phyloP scores from a whole-genome alignment of 176 grass and related monocot species.

The Pontederia crassipes region DNA sequence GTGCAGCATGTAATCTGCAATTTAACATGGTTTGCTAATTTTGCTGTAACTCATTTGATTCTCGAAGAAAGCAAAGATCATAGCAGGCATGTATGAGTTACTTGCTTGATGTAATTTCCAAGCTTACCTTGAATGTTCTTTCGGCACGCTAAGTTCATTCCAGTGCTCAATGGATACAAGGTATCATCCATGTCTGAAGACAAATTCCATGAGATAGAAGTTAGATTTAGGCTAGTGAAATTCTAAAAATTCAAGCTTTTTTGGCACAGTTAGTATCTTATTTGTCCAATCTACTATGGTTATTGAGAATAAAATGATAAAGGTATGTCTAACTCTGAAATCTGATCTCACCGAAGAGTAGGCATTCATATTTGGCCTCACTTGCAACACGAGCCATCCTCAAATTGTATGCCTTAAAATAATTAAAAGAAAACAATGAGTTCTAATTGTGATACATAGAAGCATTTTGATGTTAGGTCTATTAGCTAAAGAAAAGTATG shows the following conservation, averaged over 20 bases:
- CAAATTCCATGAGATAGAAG: not conserved
- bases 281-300: not conserved
- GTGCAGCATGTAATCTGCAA: constrained; percentile 72
- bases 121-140: constrained; percentile 69
- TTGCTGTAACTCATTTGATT: not conserved
- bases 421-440: too few species aligned
- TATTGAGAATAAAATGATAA: not conserved
- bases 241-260: not conserved
- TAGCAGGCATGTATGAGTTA: too few species aligned
- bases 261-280: not conserved
- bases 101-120: not conserved
- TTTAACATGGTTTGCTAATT: not conserved
- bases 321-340: not conserved
- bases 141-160: constrained; percentile 80
- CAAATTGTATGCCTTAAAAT: not conserved
- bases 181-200: constrained; percentile 92
- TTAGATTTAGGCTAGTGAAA: not conserved
- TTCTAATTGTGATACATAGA: too few species aligned
- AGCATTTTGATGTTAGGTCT: too few species aligned
- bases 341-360: constrained; percentile 57
- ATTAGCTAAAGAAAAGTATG: too few species aligned
- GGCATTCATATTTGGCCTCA: constrained; percentile 65
- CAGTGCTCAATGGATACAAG: constrained; percentile 67
- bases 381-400: constrained; percentile 38
- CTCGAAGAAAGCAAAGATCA: not conserved